A percentile compares a stretch with the other conserved stretches of the same genome.
Conservation (phyloP, 176 grass and related monocot species). For the Oryza punctata region DNA sequence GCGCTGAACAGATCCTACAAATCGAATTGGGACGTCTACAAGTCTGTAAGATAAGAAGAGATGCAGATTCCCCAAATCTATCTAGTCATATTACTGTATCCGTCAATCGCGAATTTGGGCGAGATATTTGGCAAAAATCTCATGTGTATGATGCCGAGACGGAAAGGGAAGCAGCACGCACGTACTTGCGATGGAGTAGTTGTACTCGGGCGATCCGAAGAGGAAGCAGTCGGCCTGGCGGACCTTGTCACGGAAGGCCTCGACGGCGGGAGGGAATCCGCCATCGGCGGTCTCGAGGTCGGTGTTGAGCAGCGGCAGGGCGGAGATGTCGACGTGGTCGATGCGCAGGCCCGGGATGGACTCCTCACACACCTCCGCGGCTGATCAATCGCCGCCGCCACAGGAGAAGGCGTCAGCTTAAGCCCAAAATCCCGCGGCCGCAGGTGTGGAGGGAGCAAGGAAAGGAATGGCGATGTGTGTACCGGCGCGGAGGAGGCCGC, state of each 20-base stretch:
- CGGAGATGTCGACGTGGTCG: slow-evolving; percentile 62
- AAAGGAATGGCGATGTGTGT: not conserved
- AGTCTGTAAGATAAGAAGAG: too few species aligned
- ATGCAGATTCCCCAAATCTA: not conserved
- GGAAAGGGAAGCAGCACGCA: not conserved
- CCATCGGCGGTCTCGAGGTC: slow-evolving; percentile 68
- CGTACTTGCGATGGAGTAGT: slow-evolving; percentile 77
- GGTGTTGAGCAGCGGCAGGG: slow-evolving; percentile 74
- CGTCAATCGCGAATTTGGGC: not conserved
- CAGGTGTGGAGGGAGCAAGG: not conserved
- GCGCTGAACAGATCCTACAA: not conserved
- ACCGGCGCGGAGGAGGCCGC: slow-evolving; percentile 86
- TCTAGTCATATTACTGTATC: not conserved
- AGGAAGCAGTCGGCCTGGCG: slow-evolving; percentile 64
- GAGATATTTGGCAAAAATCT: not conserved
- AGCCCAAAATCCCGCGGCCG: too few species aligned
- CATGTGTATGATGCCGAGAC: not conserved
- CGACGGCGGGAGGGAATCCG: slow-evolving; percentile 60
- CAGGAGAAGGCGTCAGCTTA: not conserved
- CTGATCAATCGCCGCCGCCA: slow-evolving; percentile 21
- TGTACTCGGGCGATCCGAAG: slow-evolving; percentile 83
- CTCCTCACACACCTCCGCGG: slow-evolving; percentile 65
- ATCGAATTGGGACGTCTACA: not conserved
- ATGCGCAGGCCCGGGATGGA: slow-evolving; percentile 69
- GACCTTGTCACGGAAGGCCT: slow-evolving; percentile 73